These are phyloP conservation scores for Neurospora pannonica DNA, from an alignment of 495 filamentous ascomycete species.

Conservation along the genomic window DNA sequence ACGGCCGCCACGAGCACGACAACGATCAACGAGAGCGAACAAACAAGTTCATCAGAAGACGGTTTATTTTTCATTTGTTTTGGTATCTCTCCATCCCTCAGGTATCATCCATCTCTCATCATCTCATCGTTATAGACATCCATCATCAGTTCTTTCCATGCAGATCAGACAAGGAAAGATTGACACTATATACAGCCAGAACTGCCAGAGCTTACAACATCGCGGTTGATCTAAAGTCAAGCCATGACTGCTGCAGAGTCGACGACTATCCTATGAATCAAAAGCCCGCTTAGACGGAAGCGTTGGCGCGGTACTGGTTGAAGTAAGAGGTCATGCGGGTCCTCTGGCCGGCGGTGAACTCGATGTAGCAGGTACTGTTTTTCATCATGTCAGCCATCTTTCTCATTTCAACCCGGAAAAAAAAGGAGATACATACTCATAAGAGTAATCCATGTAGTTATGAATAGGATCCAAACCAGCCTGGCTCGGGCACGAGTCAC, in stretches of 20 bases:
- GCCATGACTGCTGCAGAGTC: background rate
- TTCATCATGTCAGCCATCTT: background rate
- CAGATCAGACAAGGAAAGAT: background rate
- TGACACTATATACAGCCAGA: background rate
- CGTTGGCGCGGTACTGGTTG: slow-evolving; percentile 29
- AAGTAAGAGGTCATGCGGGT: slow-evolving; percentile 36
- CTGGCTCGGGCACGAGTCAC: slow-evolving; percentile 43
- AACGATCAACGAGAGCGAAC: background rate
- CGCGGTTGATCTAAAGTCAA: background rate
- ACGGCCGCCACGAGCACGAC: no score
- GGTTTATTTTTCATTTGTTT: background rate
- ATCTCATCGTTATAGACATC: background rate
- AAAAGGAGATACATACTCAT: slow-evolving; percentile 32
- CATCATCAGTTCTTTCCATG: background rate
- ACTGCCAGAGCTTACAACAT: no score
- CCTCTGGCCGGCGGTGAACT: slow-evolving; percentile 38
- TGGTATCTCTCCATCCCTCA: background rate
- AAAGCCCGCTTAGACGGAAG: background rate
- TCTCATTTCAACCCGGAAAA: background rate
- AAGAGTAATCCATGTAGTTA: slow-evolving; percentile 58
- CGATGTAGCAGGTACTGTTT: slow-evolving; percentile 30
- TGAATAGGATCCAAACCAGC: slow-evolving; percentile 48
- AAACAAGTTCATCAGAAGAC: background rate
- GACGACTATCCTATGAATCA: background rate
- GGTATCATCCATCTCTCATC: background rate